Evolutionary conservation across 805 yeast genomes (phyloP), one percentile per base, ranked within the genome.

Genomic region (Suhomyces faveliae): DNA sequence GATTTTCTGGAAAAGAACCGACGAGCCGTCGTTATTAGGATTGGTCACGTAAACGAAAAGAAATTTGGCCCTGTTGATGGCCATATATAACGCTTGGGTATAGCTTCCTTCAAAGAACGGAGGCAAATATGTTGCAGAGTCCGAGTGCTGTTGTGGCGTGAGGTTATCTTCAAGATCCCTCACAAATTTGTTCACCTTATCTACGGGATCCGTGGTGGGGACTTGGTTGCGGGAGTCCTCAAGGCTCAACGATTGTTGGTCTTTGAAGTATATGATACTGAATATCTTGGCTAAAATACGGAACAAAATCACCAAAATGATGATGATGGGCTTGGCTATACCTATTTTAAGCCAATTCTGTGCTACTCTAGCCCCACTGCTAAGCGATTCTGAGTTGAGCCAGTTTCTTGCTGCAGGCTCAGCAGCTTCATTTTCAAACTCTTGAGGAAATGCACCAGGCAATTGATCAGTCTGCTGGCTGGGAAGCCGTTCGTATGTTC

Each of bases 91-190:
- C 1, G 96, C 91, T 48, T 85, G 84, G 1, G 91, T 81, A 66
- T 90, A 92, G 29, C 95, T 85, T 12, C 90, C 90, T 56, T 81
- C 83, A 48, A 79, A 76, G 55, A 87, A 84, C 44, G 67, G 77
- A 44, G 76, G 75, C 45, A 70, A 56, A 20, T 46, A 38, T 8
- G 41, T 13, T 13, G 42, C 9, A 3, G 39, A 49, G 6, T 46
- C 20, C 2, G 45, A 41, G 7, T 46, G 52, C 29, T 56, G 55
- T 50, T 66, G 52, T 0, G 68, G 67, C 22, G 60, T 52, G 22
- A 70, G 53, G 43, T 58, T 64, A 24, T 80, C 84, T 57, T 81
- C 84, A 43, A 84, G 73, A 19, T 71, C 74, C 19, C 76, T 63
- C 23, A 76, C 70, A 55, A 83, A 81, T 49, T 74, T 68, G 45